These are phyloP conservation scores for Primulina eburnea DNA, from an alignment of 257 asterid species.

Conservation along the genomic window DNA sequence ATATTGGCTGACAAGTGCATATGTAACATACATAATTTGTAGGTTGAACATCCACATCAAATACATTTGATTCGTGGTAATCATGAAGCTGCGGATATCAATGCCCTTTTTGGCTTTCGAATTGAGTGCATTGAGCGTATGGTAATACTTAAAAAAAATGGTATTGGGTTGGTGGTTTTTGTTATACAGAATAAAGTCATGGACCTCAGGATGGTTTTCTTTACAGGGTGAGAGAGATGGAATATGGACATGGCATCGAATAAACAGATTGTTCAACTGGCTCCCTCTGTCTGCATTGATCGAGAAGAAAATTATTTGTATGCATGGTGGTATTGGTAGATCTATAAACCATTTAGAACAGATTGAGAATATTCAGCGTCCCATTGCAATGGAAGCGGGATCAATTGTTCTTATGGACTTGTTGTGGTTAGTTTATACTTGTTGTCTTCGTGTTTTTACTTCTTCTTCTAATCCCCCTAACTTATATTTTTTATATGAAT, in stretches of 20 bases:
- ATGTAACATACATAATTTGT: slow-evolving; percentile 28
- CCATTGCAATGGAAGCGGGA: slow-evolving; percentile 97
- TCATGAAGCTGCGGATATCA: slow-evolving; percentile 99
- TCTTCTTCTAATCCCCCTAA: slow-evolving; percentile 13
- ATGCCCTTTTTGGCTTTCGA: slow-evolving; percentile 98
- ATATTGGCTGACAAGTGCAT: not conserved
- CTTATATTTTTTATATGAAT: slow-evolving; percentile 20
- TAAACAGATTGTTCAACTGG: slow-evolving; percentile 96
- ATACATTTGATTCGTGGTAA: slow-evolving; percentile 93
- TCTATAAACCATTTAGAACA: slow-evolving; percentile 95
- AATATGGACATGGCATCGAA: slow-evolving; percentile 97
- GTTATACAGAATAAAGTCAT: slow-evolving; percentile 19
- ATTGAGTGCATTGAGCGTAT: slow-evolving; percentile 99
- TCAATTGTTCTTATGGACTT: slow-evolving; percentile 95
- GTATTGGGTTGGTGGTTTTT: slow-evolving; percentile 12
- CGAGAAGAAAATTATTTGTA: slow-evolving; percentile 89
- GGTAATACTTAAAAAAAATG: slow-evolving; percentile 41
- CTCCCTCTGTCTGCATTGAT: slow-evolving; percentile 95
- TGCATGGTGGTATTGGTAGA: slow-evolving; percentile 99
- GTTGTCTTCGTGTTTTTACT: slow-evolving; percentile 6
- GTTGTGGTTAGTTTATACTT: slow-evolving; percentile 58
- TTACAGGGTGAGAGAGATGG: slow-evolving; percentile 99
- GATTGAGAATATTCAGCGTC: slow-evolving; percentile 91
- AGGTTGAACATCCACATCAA: slow-evolving; percentile 90
- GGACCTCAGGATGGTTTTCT: slow-evolving; percentile 26